Percentiles rank a stretch among this genome's conserved stretches.
phyloP scores from a whole-genome alignment of 108 stramenopile genomes.

The Fragilaria crotonensis region DNA sequence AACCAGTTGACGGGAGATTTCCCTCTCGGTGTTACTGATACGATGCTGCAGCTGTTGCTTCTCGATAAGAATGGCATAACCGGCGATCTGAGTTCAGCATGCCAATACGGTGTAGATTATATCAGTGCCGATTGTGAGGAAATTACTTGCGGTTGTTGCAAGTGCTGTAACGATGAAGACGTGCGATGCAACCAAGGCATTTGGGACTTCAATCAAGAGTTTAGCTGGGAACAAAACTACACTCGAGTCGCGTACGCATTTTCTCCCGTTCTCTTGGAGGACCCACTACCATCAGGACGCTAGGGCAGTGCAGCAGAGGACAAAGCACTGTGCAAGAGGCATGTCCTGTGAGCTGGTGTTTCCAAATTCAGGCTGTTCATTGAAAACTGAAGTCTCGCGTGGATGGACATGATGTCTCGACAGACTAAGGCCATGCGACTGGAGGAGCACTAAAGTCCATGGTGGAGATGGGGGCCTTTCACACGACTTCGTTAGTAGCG shows the following conservation, averaged over 20 bases:
- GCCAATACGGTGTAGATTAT: not conserved
- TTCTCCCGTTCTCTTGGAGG: not conserved
- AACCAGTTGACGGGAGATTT: constrained; percentile 34
- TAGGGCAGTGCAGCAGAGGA: too few species aligned
- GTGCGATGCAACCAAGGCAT: not conserved
- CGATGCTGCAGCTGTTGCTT: not conserved
- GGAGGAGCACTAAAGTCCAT: too few species aligned
- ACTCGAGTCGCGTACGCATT: not conserved
- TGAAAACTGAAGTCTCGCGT: too few species aligned
- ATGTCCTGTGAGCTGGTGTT: too few species aligned
- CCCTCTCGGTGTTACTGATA: constrained; percentile 3
- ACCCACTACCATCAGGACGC: too few species aligned
- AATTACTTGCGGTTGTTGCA: not conserved
- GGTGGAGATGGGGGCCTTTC: too few species aligned
- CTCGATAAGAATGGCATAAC: not conserved
- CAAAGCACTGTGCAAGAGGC: too few species aligned
- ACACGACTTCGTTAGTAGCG: too few species aligned
- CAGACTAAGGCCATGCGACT: too few species aligned
- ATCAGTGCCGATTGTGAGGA: not conserved
- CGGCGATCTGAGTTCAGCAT: not conserved
- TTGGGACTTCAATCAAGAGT: not conserved
- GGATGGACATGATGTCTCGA: too few species aligned
- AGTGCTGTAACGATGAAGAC: not conserved
- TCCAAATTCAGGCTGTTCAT: too few species aligned
- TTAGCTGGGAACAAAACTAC: not conserved